Percentiles rank a stretch among this genome's conserved stretches.
Evolutionary conservation across 176 grass and related monocot species (phyloP).

Genomic region (Zea luxurians): DNA sequence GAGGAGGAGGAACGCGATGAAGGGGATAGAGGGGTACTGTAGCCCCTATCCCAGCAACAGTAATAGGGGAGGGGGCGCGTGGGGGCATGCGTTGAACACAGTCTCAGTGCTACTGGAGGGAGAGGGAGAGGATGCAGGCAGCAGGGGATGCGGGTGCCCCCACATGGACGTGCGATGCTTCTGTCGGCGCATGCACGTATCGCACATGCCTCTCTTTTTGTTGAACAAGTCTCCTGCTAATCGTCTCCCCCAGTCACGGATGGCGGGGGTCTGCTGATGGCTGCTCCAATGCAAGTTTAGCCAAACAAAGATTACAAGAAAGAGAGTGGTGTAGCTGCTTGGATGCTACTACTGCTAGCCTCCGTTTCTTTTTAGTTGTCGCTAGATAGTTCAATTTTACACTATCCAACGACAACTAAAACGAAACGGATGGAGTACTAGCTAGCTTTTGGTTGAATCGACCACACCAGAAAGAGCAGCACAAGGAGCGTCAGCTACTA

Average conservation of each 20-base stretch:
- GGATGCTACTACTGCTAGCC: no score
- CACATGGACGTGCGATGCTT: constrained; percentile 4
- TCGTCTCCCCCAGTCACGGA: not conserved
- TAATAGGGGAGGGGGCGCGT: no score
- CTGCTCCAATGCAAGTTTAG: no score
- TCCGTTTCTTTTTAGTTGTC: no score
- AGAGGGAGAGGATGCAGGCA: not conserved
- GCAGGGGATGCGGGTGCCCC: not conserved
- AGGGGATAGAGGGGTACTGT: no score
- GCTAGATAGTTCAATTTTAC: no score
- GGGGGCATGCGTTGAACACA: no score
- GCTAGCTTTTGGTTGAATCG: constrained; percentile 30
- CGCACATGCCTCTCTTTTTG: not conserved
- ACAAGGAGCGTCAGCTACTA: not conserved
- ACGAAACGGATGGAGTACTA: not conserved
- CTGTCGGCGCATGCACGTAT: constrained; percentile 6
- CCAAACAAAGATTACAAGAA: not conserved
- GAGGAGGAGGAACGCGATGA: no score
- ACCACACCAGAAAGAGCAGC: constrained; percentile 28
- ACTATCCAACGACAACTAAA: no score
- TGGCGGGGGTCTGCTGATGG: not conserved
- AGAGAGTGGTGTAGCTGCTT: not conserved
- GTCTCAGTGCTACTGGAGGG: no score
- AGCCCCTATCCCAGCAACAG: no score
- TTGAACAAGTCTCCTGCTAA: not conserved